Evolutionary conservation across 495 filamentous ascomycete genomes (phyloP).

Genomic region (Neurospora sp.): DNA sequence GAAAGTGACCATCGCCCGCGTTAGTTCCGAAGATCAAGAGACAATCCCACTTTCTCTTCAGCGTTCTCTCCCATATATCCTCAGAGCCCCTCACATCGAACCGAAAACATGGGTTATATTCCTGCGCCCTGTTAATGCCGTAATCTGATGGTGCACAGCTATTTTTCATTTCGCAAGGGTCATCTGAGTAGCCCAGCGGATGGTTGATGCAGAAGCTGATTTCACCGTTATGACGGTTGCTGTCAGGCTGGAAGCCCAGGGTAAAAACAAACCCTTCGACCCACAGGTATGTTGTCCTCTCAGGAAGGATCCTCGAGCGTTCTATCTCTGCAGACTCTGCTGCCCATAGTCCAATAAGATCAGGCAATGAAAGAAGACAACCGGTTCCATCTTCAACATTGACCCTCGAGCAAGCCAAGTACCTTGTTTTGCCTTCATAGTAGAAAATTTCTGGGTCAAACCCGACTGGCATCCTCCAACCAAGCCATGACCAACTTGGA

Average conservation of each 20-base stretch:
- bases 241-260: neutral
- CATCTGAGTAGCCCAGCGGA: neutral
- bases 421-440: no score
- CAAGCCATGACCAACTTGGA: neutral
- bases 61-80: rapidly evolving
- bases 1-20: no score
- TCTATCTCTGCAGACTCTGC: neutral
- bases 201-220: neutral
- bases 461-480: neutral
- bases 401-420: no score
- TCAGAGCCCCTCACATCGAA: neutral
- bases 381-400: no score
- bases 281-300: neutral
- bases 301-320: neutral
- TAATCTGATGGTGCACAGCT: no score
- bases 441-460: no score
- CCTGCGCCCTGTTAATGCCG: no score
- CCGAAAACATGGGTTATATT: no score
- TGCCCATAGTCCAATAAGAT: rapidly evolving
- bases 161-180: neutral
- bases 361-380: no score
- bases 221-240: rapidly evolving
- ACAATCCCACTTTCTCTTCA: neutral
- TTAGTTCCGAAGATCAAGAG: neutral
- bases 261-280: neutral